Conservation (phyloP, 108 stramenopile genomes). For the Cyclostephanos tholiformis region DNA sequence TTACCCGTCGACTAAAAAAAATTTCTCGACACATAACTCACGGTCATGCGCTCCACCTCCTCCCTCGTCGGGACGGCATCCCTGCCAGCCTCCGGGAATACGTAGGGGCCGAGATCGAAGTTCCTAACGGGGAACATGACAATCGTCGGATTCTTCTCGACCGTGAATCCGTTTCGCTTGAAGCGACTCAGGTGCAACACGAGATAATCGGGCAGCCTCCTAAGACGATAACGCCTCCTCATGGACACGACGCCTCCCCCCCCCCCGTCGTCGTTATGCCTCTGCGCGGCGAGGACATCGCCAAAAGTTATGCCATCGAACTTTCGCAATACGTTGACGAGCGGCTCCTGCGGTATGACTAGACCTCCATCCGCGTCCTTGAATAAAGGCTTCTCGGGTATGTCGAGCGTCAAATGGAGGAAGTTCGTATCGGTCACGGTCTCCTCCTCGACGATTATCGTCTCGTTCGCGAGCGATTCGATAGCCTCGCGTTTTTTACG, state of each 20-base stretch:
- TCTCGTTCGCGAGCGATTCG: conserved; percentile 40
- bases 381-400: conserved; percentile 97
- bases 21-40: conserved; percentile 33
- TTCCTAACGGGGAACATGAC: conserved; percentile 98
- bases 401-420: conserved; percentile 94
- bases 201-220: conserved; percentile 89
- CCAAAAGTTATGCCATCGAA: conserved; percentile 91
- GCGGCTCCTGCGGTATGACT: conserved; percentile 97
- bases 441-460: conserved; percentile 57
- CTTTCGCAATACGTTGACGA: conserved; percentile 91
- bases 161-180: conserved; percentile 86
- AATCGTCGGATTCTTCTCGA: conserved; percentile 99
- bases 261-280: conserved; percentile 20
- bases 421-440: conserved; percentile 69
- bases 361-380: conserved; percentile 94
- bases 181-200: conserved; percentile 93
- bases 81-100: conserved; percentile 47
- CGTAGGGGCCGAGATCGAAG: conserved; percentile 87
- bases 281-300: conserved; percentile 63
- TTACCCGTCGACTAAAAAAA: too few relatives aligned
- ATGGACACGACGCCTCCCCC: conserved; percentile 54
- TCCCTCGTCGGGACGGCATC: conserved; percentile 63
- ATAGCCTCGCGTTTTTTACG: conserved; percentile 29
- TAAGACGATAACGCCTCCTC: conserved; percentile 83
- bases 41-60: conserved; percentile 74